Percentiles rank a stretch among this genome's conserved stretches.
Evolutionary conservation across 306 rosid genomes (phyloP).

Genomic region (Arachis stenosperma): DNA sequence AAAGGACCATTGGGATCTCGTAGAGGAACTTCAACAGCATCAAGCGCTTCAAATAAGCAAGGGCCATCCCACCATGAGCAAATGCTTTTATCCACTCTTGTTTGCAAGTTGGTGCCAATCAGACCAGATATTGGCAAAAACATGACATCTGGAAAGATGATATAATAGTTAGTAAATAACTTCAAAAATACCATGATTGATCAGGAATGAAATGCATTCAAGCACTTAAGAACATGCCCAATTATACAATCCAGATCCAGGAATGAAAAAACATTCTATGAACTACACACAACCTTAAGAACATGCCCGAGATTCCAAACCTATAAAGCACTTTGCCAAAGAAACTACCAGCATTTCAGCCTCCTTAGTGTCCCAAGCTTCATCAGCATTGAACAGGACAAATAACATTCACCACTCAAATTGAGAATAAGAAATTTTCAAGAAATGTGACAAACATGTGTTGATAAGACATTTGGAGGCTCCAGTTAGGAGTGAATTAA

Average conservation of each 20-base stretch:
- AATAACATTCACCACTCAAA: slow-evolving; percentile 27
- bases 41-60: slow-evolving; percentile 93
- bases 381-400: slow-evolving; percentile 23
- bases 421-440: slow-evolving; percentile 24
- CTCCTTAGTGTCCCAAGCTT: slow-evolving; percentile 20
- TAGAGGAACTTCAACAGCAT: slow-evolving; percentile 64
- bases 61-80: slow-evolving; percentile 96
- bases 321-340: slow-evolving; percentile 11
- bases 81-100: slow-evolving; percentile 63
- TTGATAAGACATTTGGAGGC: no score
- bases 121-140: slow-evolving; percentile 95
- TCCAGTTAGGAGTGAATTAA: no score
- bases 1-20: slow-evolving; percentile 90
- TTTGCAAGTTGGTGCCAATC: slow-evolving; percentile 67
- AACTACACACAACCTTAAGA: neutral
- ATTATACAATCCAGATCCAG: neutral
- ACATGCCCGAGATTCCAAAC: slow-evolving; percentile 15
- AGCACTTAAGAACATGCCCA: slow-evolving; percentile 5
- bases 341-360: slow-evolving; percentile 15
- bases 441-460: neutral
- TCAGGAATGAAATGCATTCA: slow-evolving; percentile 5
- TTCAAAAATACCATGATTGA: slow-evolving; percentile 32
- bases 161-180: slow-evolving; percentile 31
- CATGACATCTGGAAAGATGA: slow-evolving; percentile 68
- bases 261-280: neutral